Evolutionary conservation across 805 yeast genomes (phyloP), one percentile per base, ranked within the genome.

Genomic region (Komagataella mondaviorum): DNA sequence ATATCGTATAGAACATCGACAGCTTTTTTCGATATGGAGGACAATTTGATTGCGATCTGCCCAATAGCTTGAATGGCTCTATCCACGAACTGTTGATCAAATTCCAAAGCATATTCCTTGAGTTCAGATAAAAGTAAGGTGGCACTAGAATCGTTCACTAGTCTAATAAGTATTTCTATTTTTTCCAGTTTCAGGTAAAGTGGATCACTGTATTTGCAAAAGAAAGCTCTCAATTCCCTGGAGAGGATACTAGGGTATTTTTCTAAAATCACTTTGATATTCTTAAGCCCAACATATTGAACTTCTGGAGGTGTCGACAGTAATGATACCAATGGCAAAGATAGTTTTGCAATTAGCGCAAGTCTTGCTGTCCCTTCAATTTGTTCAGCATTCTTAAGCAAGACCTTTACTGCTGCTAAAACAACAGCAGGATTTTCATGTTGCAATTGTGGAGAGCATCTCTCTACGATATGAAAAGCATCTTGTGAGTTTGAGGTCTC

Each of bases 371-470:
- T 14, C 14, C 39, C 39, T 6, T 45, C 47, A n/a, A 22, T 22
- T 23, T 45, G 30, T 44, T 63, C 60, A 43, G 61, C 56, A 39
- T 63, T 59, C 6, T 84, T 60, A 16, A 70, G 64, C 7, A 79
- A 80, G 2, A 86, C 88, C 61, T 89, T 88, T 55, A 93, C 80
- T 1, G 96, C 78, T 23, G 88, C 78, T 57, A 91, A 70, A 2
- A 93, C 97, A 18, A 93, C 98, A 3, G 96, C 87, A 0, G 99
- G 96, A 64, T 91, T 91, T 22, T 87, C 97, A 65, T 91, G 99
- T 70, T 91, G 99, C 60, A 91, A 77, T 68, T 93, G 98, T 12
- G 99, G 98, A 7, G 87, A 78, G 7, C 88, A 89, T 55, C 96
- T 76, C 60, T 91, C 97, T 55, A 91, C 77, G 51, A 91, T 87